Evolutionary conservation across 805 yeast species (phyloP), one percentile per base, ranked within the genome.

Genomic region (Monosporozyma unispora): DNA sequence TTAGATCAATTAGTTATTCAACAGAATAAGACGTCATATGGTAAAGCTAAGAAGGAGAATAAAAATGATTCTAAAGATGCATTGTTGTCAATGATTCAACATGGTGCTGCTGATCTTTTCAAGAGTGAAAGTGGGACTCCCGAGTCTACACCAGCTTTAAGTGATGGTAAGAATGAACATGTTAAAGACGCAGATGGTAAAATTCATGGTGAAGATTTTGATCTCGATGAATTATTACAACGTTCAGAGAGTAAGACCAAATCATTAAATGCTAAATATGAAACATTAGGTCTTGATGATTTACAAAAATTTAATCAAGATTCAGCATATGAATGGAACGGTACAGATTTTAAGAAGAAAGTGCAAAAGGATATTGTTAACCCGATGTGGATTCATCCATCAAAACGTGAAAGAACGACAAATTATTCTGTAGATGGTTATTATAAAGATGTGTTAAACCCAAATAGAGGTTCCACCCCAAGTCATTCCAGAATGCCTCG

Each of bases 371-470:
- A 75, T 11, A 70, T 76, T 38, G 70, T 78, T 19, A 75, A 74
- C 51, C 78, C 80, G 50, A 75, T 76, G 21, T 87, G 95, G 91
- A 82, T 90, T 55, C 82, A 86, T 50, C 95, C 96, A 4, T 79
- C 93, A 2, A 88, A 87, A 63, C 76, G 93, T 69, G 93, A 84
- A 63, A 75, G 93, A 56, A 84, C 84, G 61, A 87, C 83, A 56
- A 88, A 88, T 60, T 90, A 90, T 66, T 81, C 88, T 1, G 83
- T 91, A 54, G 96, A 90, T 65, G 81, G 81, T 67, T 90, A 90
- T 66, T 86, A 86, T 66, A 83, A 84, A 64, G 91, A 82, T 61
- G 89, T 84, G 9, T 70, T 90, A 58, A 80, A 82, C 57, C 88
- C 91, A 5, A 81, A 84, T 41, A 81, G 84, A 44, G 74, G 85